Evolutionary conservation across 2,329 filamentous ascomycete genomes (phyloP).

Genomic region (Hypoxylon sp.): DNA sequence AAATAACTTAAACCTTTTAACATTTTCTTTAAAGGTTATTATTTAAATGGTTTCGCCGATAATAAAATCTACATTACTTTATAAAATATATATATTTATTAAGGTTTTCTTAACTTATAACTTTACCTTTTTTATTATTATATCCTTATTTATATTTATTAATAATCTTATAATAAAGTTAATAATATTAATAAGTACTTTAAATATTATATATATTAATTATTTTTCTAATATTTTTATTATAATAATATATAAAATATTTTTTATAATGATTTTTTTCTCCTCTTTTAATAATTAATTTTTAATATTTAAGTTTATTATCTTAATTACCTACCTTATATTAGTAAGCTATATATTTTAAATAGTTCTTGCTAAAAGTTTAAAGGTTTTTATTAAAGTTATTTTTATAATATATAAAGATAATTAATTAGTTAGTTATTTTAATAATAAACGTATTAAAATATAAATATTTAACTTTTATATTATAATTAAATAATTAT

Average conservation of each 20-base stretch:
- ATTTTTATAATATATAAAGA: constrained; percentile 2
- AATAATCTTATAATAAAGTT: constrained; percentile 6
- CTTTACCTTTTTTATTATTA: constrained; percentile 10
- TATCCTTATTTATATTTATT: constrained; percentile 10
- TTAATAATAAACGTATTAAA: constrained; percentile 11
- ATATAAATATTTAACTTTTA: constrained; percentile 2
- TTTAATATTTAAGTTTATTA: constrained; percentile 16
- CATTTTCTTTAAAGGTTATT: constrained; percentile 18
- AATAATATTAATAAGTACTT: constrained; percentile 16
- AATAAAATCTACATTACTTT: neutral
- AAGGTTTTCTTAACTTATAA: constrained; percentile 5
- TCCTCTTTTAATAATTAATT: constrained; percentile 13
- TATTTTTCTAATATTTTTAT: neutral
- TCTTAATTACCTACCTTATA: constrained; percentile 13
- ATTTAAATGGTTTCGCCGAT: constrained; percentile 5
- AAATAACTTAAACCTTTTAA: constrained; percentile 16
- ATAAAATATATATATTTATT: constrained; percentile 11
- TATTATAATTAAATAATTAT: neutral
- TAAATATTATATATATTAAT: constrained; percentile 12
- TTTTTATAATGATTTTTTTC: constrained; percentile 15
- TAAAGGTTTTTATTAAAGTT: neutral
- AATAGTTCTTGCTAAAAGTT: neutral
- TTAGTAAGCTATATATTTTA: constrained; percentile 8
- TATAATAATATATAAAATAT: constrained; percentile 12
- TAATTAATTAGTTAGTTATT: constrained; percentile 5